A percentile compares a stretch with the other conserved stretches of the same genome.
These are phyloP conservation scores for Serpula lacrymans DNA, from an alignment of 768 basidiomycete species.

Conservation along the genomic window DNA sequence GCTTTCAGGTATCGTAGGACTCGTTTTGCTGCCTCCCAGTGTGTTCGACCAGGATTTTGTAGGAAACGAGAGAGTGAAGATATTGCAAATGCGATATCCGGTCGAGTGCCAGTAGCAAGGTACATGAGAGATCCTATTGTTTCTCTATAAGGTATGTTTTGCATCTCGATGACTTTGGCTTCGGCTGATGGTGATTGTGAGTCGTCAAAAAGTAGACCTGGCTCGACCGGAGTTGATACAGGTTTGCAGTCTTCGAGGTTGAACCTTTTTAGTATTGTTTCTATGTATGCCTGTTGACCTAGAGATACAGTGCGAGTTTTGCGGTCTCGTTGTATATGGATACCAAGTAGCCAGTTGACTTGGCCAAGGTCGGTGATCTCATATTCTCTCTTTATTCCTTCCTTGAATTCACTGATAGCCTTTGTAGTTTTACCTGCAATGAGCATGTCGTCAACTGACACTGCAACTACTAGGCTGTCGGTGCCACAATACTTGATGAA, in stretches of 20 bases:
- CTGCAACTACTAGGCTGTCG: slow-evolving; percentile 5
- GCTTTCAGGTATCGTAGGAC: too few relatives aligned
- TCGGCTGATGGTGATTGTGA: too few relatives aligned
- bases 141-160: too few relatives aligned
- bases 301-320: slow-evolving; percentile 7
- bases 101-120: slow-evolving; percentile 21
- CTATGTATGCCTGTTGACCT: slow-evolving; percentile 11
- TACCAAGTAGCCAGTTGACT: slow-evolving; percentile 10
- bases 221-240: too few relatives aligned
- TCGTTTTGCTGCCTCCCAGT: too few relatives aligned
- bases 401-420: slow-evolving; percentile 2
- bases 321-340: too few relatives aligned
- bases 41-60: too few relatives aligned
- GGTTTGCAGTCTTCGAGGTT: slow-evolving; percentile 8
- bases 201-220: too few relatives aligned
- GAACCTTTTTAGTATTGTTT: slow-evolving; percentile 11
- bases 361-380: slow-evolving; percentile 13
- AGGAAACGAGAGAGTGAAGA: slow-evolving; percentile 16
- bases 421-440: slow-evolving; percentile 6
- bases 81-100: slow-evolving; percentile 30
- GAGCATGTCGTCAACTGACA: slow-evolving; percentile 18
- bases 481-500: slow-evolving; percentile 5
- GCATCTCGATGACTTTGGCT: too few relatives aligned
- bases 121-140: slow-evolving; percentile 28
- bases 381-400: slow-evolving; percentile 7